Conservation (phyloP, 1,139 yeast genomes). For the Geotrichum australiense region DNA sequence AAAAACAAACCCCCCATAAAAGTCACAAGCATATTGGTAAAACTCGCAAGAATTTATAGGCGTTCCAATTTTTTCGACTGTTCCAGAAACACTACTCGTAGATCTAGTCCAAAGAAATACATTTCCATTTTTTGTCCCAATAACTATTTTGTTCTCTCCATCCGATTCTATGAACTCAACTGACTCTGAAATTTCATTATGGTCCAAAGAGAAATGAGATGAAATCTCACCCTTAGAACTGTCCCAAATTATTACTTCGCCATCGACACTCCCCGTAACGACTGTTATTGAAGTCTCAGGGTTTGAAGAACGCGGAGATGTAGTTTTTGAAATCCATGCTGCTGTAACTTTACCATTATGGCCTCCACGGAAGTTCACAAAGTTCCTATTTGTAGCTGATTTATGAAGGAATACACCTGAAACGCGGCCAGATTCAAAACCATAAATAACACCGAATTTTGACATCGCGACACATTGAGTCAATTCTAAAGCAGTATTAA, state of each 20-base stretch:
- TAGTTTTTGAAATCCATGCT: constrained; percentile 31
- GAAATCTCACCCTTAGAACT: constrained; percentile 18
- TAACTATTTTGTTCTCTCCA: constrained; percentile 20
- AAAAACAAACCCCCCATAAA: constrained; percentile 22
- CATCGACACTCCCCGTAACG: constrained; percentile 27
- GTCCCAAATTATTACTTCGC: constrained; percentile 27
- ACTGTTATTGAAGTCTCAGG: constrained; percentile 21
- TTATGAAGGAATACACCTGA: constrained; percentile 27
- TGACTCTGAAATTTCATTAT: constrained; percentile 7
- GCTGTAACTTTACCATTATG: constrained; percentile 27
- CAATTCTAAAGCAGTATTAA: constrained; percentile 1
- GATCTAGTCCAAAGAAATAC: constrained; percentile 11
- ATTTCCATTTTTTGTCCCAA: constrained; percentile 15
- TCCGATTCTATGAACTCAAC: constrained; percentile 26
- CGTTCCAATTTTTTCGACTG: constrained; percentile 4
- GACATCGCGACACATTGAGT: constrained; percentile 27
- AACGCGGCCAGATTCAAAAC: constrained; percentile 28
- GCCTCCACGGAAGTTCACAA: constrained; percentile 23
- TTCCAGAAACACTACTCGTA: constrained; percentile 4
- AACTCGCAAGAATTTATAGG: not conserved
- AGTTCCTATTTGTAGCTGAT: constrained; percentile 30
- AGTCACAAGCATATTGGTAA: constrained; percentile 22
- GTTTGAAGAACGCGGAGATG: constrained; percentile 21
- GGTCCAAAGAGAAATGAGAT: constrained; percentile 17
- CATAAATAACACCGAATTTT: constrained; percentile 31